Percentiles rank a stretch among this genome's conserved stretches.
Evolutionary conservation across 257 asterid genomes (phyloP).

Genomic region (Ballota nigra): DNA sequence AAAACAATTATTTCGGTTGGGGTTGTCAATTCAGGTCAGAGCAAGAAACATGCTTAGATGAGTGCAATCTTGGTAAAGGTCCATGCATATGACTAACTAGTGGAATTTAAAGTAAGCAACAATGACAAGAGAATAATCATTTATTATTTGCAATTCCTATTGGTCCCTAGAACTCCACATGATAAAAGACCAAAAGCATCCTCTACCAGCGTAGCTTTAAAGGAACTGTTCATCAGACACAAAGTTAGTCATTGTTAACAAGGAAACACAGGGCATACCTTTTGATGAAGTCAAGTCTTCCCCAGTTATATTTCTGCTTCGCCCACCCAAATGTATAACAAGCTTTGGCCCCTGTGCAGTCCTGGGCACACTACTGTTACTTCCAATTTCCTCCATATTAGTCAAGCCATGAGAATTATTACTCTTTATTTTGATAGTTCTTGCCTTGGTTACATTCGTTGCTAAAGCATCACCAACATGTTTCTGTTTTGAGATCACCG

Average conservation of each 20-base stretch:
- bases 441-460: slow-evolving; percentile 41
- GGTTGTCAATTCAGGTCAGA: not conserved
- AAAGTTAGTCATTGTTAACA: too few species aligned
- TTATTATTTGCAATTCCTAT: not conserved
- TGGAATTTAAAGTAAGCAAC: not conserved
- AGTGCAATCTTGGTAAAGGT: not conserved
- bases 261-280: slow-evolving; percentile 38
- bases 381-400: slow-evolving; percentile 47
- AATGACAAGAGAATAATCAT: not conserved
- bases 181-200: slow-evolving; percentile 7
- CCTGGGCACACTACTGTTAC: slow-evolving; percentile 42
- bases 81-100: not conserved
- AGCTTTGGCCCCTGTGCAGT: slow-evolving; percentile 68
- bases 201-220: too few species aligned
- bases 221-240: too few species aligned
- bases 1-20: not conserved
- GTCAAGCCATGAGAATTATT: slow-evolving; percentile 41
- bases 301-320: slow-evolving; percentile 53
- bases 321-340: slow-evolving; percentile 86
- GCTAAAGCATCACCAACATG: slow-evolving; percentile 51
- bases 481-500: slow-evolving; percentile 48
- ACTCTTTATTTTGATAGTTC: slow-evolving; percentile 68
- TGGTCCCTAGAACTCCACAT: slow-evolving; percentile 3
- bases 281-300: slow-evolving; percentile 52
- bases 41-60: not conserved